Conservation (phyloP, 768 basidiomycete species). For the Pisolithus marmoratus region DNA sequence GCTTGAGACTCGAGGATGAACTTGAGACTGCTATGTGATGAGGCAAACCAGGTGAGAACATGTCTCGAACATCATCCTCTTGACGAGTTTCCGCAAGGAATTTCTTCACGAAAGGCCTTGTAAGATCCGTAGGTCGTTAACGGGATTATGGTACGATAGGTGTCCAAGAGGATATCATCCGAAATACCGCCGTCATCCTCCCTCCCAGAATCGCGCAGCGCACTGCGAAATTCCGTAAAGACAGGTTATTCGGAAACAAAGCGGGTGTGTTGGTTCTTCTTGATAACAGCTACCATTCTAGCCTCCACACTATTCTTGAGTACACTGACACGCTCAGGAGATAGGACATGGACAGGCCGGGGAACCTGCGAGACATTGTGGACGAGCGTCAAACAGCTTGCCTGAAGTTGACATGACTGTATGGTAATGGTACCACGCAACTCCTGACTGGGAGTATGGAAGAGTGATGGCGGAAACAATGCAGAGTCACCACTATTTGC, state of each 20-base stretch:
- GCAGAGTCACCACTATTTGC: too few species aligned
- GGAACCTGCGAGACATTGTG: slow-evolving; percentile 1
- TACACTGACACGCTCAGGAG: background rate
- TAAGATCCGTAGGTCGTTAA: slow-evolving; percentile 18
- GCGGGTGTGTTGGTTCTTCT: slow-evolving; percentile 10
- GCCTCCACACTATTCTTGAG: background rate
- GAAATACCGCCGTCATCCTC: background rate
- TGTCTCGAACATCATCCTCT: slow-evolving; percentile 12
- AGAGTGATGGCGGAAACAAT: too few species aligned
- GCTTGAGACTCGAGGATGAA: slow-evolving; percentile 12
- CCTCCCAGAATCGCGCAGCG: slow-evolving; percentile 5
- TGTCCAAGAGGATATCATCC: slow-evolving; percentile 5
- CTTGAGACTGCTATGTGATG: slow-evolving; percentile 13
- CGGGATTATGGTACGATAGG: slow-evolving; percentile 12
- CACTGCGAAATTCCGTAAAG: slow-evolving; percentile 7
- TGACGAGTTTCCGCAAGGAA: slow-evolving; percentile 3
- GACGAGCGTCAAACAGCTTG: too few species aligned
- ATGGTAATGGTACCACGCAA: too few species aligned
- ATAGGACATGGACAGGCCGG: background rate
- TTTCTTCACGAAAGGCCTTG: slow-evolving; percentile 9
- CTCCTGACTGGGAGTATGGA: too few species aligned
- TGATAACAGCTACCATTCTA: slow-evolving; percentile 7
- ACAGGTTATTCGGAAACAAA: slow-evolving; percentile 10
- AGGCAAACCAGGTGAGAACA: slow-evolving; percentile 22
- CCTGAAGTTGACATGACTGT: too few species aligned